These are phyloP conservation scores for Paramyrothecium sp. DNA, from an alignment of 2,329 filamentous ascomycete species.

Conservation along the genomic window DNA sequence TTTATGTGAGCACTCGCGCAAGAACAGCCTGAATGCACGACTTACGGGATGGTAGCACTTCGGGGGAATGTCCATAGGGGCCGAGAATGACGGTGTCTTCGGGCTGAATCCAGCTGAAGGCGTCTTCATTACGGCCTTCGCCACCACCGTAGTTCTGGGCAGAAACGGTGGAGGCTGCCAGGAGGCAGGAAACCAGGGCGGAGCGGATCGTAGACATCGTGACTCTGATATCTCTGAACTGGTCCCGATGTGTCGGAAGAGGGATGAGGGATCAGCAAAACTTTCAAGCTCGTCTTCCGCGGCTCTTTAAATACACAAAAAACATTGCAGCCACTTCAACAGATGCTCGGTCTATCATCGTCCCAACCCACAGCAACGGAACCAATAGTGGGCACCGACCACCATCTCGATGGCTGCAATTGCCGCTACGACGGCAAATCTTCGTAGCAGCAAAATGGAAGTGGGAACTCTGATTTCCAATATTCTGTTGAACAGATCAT, in stretches of 20 bases:
- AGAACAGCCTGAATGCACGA: neutral
- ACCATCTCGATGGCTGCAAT: too few relatives aligned
- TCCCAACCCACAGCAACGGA: too few relatives aligned
- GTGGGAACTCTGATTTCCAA: too few relatives aligned
- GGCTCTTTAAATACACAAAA: neutral
- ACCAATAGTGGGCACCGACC: too few relatives aligned
- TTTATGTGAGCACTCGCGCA: conserved; percentile 8
- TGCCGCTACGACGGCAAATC: too few relatives aligned
- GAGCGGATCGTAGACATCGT: conserved; percentile 4
- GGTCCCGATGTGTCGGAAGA: neutral
- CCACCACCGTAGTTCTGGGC: conserved; percentile 22
- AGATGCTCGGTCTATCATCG: too few relatives aligned
- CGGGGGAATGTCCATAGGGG: conserved; percentile 35
- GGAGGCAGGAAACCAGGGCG: conserved; percentile 36
- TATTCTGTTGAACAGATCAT: too few relatives aligned
- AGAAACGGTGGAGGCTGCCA: conserved; percentile 22
- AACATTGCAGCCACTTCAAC: too few relatives aligned
- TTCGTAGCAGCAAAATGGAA: too few relatives aligned
- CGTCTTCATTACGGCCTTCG: conserved; percentile 18
- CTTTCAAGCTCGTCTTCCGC: too few relatives aligned
- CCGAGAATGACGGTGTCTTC: conserved; percentile 38
- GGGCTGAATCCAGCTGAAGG: conserved; percentile 38
- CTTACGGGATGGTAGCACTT: conserved; percentile 36
- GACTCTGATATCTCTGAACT: neutral
- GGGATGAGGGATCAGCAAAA: neutral